Percentiles rank a stretch among this genome's conserved stretches.
These are phyloP conservation scores for Mycosphaerella arachidis DNA, from an alignment of 2,329 filamentous ascomycete species.

Conservation along the genomic window DNA sequence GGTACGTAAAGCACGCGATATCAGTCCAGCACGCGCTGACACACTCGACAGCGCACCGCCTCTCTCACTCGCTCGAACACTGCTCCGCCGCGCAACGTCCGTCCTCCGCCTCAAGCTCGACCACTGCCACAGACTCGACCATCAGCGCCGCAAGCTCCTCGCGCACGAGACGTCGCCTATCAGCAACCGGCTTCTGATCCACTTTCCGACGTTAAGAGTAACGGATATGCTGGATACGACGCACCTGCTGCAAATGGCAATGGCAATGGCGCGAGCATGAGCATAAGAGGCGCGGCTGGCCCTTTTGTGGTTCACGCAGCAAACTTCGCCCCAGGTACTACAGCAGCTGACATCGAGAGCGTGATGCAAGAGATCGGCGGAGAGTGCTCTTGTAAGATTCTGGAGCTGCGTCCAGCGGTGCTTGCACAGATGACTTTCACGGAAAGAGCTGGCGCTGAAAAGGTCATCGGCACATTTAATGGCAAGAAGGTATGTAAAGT, in stretches of 20 bases:
- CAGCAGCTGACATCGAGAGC: conserved; percentile 75
- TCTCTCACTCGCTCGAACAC: conserved; percentile 27
- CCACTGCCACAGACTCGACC: conserved; percentile 9
- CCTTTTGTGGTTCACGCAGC: conserved; percentile 70
- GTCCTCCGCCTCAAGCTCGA: conserved; percentile 14
- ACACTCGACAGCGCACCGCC: conserved; percentile 20
- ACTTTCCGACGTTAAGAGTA: conserved; percentile 25
- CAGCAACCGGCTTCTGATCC: conserved; percentile 34
- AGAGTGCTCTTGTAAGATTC: conserved; percentile 61
- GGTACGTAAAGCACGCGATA: conserved; percentile 40
- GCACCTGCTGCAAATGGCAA: conserved; percentile 25
- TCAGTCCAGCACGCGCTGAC: neutral
- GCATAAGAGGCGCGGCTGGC: conserved; percentile 65
- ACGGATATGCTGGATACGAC: conserved; percentile 29
- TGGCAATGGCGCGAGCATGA: conserved; percentile 50
- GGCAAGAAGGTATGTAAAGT: conserved; percentile 63
- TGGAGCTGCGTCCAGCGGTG: conserved; percentile 65
- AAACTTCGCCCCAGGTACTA: conserved; percentile 79
- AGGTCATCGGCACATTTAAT: conserved; percentile 71
- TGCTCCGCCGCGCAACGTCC: conserved; percentile 18
- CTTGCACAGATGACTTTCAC: conserved; percentile 74
- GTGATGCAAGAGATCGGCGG: conserved; percentile 64
- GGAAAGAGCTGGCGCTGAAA: conserved; percentile 67
- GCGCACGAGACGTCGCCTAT: conserved; percentile 38
- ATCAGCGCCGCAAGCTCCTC: conserved; percentile 29